Base-by-base conservation (phyloP, 23 red algal species). In the Pyropia haitanensis region DNA sequence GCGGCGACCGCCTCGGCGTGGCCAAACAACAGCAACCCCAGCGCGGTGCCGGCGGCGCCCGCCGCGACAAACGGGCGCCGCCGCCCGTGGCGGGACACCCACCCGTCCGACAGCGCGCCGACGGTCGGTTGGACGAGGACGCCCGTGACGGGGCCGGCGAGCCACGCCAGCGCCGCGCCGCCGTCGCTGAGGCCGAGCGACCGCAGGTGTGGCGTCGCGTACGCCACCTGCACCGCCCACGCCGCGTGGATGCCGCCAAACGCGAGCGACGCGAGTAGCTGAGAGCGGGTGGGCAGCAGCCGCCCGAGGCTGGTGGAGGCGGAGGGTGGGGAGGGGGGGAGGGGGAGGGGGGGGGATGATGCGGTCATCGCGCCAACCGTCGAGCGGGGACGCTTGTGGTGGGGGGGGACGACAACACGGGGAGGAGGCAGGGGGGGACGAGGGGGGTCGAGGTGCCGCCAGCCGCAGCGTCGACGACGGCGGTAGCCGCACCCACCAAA, bases 171-270 rank as follows among this genome's bases (percentile, higher is more conserved):
- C 46, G 67, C 49, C 29, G 73, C 79, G n/a, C 49, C 27, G 3
- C 58, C 33, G 14, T 56, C 27, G 39, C 25, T 23, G 39, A 83
- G 53, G 16, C 79, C 79, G 27, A 83, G 53, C 20, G 61, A 50
- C 39, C 66, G 71, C 6, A 83, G 56, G 23, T 33, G 58, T 21
- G 60, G 27, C 8, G 79, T 83, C 2, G 79, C 54, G 25, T 61
- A 29, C 20, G 68, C 79, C 27, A 60, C 23, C 57, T 83, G 79
- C 27, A 83, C 71, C 61, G 79, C 67, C 79, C 79, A 83, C 31
- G 26, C 34, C 61, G 61, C 66, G 23, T 83, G 68, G 8, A 83
- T 14, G 29, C 79, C 79, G 5, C 5, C 55, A 58, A 58, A 58
- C 4, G 62, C 27, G 4, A 66, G 13, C 20, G 62, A 46, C 39